phyloP scores from a whole-genome alignment of 169 alveolate species.

The Eimeria sp. region DNA sequence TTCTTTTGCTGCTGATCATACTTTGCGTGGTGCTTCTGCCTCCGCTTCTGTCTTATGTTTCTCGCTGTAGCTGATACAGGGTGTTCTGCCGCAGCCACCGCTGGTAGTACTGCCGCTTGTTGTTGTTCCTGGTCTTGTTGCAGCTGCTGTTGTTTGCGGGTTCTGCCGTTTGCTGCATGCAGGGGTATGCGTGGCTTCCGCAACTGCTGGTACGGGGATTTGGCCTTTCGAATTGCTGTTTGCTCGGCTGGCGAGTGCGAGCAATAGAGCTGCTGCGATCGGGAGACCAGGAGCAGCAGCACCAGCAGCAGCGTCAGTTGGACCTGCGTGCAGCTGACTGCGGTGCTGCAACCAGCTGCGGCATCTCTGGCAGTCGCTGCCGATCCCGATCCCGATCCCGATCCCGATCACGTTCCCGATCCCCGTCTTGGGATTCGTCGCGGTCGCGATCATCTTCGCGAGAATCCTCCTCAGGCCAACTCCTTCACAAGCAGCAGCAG shows the following conservation, averaged over 20 bases:
- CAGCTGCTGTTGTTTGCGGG: neutral
- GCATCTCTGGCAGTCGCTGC: neutral
- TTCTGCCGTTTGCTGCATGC: constrained; percentile 13
- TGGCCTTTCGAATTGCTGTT: constrained; percentile 22
- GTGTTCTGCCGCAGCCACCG: neutral
- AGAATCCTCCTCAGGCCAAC: neutral
- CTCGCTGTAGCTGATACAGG: neutral
- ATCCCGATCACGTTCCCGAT: constrained; percentile 24
- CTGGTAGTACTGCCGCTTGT: neutral
- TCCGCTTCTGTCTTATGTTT: neutral
- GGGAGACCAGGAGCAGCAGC: constrained; percentile 1
- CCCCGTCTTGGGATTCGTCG: constrained; percentile 33
- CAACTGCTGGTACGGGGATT: constrained; percentile 45
- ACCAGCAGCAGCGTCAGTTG: neutral
- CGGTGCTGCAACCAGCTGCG: neutral
- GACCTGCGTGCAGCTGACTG: neutral
- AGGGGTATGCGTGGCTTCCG: constrained; percentile 69
- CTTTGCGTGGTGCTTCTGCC: neutral
- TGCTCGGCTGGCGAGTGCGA: constrained; percentile 62
- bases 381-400: neutral
- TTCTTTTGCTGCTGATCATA: neutral
- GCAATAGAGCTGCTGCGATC: neutral
- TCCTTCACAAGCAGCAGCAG: constrained; percentile 39
- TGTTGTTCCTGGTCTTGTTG: neutral
- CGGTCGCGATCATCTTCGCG: constrained; percentile 21